Percentiles rank a stretch among this genome's conserved stretches.
Evolutionary conservation across 805 yeast genomes (phyloP).

Genomic region (Starmerella stigmatis): DNA sequence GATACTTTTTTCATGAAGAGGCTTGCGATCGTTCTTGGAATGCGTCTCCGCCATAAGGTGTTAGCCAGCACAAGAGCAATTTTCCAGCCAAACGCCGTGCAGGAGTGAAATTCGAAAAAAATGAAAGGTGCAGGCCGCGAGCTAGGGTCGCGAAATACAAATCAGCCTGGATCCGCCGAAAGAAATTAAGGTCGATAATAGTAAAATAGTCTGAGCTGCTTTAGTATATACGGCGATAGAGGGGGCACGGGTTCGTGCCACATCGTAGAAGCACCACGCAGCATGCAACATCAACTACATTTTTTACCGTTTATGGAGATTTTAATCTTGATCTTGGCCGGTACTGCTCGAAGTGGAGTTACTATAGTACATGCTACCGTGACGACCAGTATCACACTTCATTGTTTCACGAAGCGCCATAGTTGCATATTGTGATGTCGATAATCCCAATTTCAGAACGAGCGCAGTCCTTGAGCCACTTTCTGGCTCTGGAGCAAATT

Average conservation of each 20-base stretch:
- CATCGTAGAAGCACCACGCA: neutral
- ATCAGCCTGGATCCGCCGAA: neutral
- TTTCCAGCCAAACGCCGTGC: no score
- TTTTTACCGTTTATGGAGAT: neutral
- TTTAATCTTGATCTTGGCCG: neutral
- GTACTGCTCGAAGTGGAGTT: neutral
- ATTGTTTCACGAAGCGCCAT: conserved; percentile 91
- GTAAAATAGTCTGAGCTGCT: no score
- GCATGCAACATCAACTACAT: neutral
- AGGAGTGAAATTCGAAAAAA: neutral
- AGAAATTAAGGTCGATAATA: no score
- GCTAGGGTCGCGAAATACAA: neutral
- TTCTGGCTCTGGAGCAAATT: conserved; percentile 15
- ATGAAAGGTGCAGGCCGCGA: neutral
- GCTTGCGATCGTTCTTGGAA: neutral
- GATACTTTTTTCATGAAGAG: neutral
- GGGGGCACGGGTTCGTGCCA: conserved; percentile 4
- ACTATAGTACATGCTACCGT: conserved; percentile 22
- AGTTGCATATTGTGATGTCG: conserved; percentile 87
- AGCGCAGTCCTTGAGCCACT: conserved; percentile 53
- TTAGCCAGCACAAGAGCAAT: neutral
- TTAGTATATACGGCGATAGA: neutral
- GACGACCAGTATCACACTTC: conserved; percentile 35
- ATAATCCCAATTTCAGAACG: conserved; percentile 63
- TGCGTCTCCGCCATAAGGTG: neutral